Evolutionary conservation across 441 rosid genomes (phyloP).

Genomic region (Melastoma candidum): DNA sequence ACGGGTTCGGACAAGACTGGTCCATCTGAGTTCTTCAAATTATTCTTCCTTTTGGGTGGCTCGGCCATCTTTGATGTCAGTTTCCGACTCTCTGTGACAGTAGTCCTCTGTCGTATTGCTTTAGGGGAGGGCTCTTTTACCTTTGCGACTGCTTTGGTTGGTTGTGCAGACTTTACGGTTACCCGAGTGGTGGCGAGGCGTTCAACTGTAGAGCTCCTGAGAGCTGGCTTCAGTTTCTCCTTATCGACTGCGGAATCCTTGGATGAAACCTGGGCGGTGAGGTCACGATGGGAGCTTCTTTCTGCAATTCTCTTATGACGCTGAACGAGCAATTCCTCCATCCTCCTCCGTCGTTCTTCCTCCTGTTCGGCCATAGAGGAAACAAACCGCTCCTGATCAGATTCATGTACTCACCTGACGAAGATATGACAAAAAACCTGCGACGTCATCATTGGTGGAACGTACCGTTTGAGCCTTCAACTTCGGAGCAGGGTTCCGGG

Average conservation of each 20-base stretch:
- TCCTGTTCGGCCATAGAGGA: conserved; percentile 35
- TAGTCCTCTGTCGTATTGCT: conserved; percentile 28
- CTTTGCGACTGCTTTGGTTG: conserved; percentile 33
- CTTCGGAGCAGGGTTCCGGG: conserved; percentile 39
- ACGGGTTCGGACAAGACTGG: conserved; percentile 24
- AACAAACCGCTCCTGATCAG: conserved; percentile 1
- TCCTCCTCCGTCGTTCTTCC: conserved; percentile 71
- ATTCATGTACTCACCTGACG: neutral
- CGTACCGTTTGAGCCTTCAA: conserved; percentile 61
- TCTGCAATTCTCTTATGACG: conserved; percentile 91
- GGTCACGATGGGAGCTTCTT: conserved; percentile 47
- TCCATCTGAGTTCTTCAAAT: conserved; percentile 10
- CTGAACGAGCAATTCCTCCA: conserved; percentile 58
- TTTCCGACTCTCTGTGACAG: conserved; percentile 35
- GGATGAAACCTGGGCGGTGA: conserved; percentile 17
- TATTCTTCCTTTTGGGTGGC: conserved; percentile 23
- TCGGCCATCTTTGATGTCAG: conserved; percentile 20
- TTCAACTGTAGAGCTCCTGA: conserved; percentile 77
- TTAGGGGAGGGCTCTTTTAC: conserved; percentile 22
- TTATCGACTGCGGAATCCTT: conserved; percentile 32
- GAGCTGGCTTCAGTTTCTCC: conserved; percentile 33
- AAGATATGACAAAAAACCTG: neutral
- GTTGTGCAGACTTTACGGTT: conserved; percentile 34
- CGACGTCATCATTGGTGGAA: conserved; percentile 1
- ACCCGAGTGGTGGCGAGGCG: conserved; percentile 66